Base-by-base conservation (phyloP, 2,329 filamentous ascomycete species). In the Cordyceps cateniannulata region DNA sequence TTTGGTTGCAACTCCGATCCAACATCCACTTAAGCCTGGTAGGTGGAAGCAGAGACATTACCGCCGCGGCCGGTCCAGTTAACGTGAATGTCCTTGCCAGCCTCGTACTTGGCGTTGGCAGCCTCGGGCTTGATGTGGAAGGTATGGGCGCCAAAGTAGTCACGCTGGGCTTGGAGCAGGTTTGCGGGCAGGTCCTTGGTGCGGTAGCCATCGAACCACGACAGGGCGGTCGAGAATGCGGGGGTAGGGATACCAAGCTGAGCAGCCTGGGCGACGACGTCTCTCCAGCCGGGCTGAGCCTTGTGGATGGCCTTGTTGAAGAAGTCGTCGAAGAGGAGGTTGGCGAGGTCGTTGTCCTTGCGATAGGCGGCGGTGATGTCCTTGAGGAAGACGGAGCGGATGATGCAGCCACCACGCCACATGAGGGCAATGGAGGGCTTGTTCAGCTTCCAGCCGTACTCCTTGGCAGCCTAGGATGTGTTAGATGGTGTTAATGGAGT, bases 341-440 rank as follows among this genome's bases (percentile, higher is more conserved):
- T 99, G 87, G 97, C 89, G 67, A 99, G 89, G 67, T 97, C 89
- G 67, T 91, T 90, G 83, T 97, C 87, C 69, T 85, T 87, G 80
- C 93, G 93, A 87, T 97, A 99, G 59, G 95, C 95, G 67, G 88
- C 88, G 70, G 95, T 99, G 81, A 99, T 99, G 77, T 99, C 93
- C 88, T 98, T 98, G 68, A 99, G 83, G 91, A 99, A 99, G 74
- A 99, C 95, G 67, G 95, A 98, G 78, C 95, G 93, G 81, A 99
- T 99, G 72, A 99, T 99, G 86, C 95, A 99, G 70, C 95, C 95
- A 81, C 95, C 95, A 77, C 95, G 91, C 95, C 95, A 99, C 95
- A 99, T 99, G 75, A 99, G 89, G 70, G 95, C 95, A 73, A 99
- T 99, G 71, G 96, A 96, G 67, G 95, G 95, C 89, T 98, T 98